Evolutionary conservation across 2,329 filamentous ascomycete species (phyloP), one percentile per base, ranked within the genome.

Genomic region (Mycosphaerella sp.): DNA sequence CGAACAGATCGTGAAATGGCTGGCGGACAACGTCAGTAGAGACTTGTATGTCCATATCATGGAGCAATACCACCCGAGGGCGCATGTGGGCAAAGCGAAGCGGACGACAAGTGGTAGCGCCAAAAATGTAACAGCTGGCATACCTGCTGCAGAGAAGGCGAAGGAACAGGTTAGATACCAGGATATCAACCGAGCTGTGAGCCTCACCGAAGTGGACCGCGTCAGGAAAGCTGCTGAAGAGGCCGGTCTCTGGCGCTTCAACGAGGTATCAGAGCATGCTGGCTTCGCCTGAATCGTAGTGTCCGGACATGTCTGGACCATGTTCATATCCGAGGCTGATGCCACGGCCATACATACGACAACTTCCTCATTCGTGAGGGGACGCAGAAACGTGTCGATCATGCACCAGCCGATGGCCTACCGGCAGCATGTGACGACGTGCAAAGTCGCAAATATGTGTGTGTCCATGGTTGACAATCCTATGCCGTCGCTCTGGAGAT

Each of bases 1-100:
- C 0, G 75, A 76, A 44, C 73, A 81, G 56, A 93, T 94, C 53
- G 85, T 94, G 75, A 75, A 72, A 55, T 94, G 87, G 76, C 73
- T 94, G 13, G 87, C 86, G 0, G 73, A 78, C 25, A 79, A 89
- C 46, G 76, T 94, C 2, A 87, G 85, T 3, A 77, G 73, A 49
- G 87, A 93, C 66, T 75, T 86, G 39, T 91, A 90, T 68, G 79
- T 93, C 53, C 85, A 94, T 65, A 84, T 94, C 58, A 93, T 93
- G 87, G 87, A 94, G 69, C 88, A 94, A 69, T 93, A 93, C 64
- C 82, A 82, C 56, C 87, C 87, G 0, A 80, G 86, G 57, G 88
- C 86, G 0, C 82, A 94, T 66, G 88, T 94, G 0, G 88, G 88
- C 3, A 91, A 89, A 71, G 72, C 74, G 48, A 80, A 71, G 59